Evolutionary conservation across 2,329 filamentous ascomycete species (phyloP).

Genomic region (Pyrenochaeta sp.): DNA sequence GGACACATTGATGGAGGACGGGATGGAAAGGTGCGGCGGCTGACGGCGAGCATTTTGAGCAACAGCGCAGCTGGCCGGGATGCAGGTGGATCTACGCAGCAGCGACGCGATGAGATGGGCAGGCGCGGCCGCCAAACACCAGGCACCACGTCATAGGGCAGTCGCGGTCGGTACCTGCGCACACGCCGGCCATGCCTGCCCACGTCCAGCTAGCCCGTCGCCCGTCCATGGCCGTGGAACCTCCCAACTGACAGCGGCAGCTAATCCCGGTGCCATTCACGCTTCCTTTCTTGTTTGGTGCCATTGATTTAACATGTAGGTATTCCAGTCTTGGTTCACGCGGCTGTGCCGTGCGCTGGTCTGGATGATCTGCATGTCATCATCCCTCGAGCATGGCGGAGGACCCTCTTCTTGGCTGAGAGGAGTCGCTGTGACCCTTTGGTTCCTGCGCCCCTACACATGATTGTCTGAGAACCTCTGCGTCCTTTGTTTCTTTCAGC

Average conservation of each 20-base stretch:
- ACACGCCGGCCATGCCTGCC: background rate
- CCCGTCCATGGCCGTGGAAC: constrained; percentile 1
- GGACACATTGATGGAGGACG: too few species aligned
- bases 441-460: background rate
- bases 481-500: too few species aligned
- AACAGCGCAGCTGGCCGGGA: background rate
- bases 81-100: constrained; percentile 3
- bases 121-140: constrained; percentile 2
- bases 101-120: constrained; percentile 6
- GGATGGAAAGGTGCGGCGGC: too few species aligned
- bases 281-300: too few species aligned
- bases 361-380: constrained; percentile 20
- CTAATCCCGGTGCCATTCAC: constrained; percentile 3
- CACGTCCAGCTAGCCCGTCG: background rate
- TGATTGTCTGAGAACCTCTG: too few species aligned
- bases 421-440: background rate
- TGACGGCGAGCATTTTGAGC: background rate
- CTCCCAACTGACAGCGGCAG: constrained; percentile 11
- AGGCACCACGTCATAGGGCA: constrained; percentile 16
- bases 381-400: constrained; percentile 8
- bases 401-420: constrained; percentile 7
- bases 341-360: constrained; percentile 8
- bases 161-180: constrained; percentile 2
- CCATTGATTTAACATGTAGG: too few species aligned
- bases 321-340: too few species aligned